phyloP scores from a whole-genome alignment of 257 asterid species.

The Jaltomata sinuosa region DNA sequence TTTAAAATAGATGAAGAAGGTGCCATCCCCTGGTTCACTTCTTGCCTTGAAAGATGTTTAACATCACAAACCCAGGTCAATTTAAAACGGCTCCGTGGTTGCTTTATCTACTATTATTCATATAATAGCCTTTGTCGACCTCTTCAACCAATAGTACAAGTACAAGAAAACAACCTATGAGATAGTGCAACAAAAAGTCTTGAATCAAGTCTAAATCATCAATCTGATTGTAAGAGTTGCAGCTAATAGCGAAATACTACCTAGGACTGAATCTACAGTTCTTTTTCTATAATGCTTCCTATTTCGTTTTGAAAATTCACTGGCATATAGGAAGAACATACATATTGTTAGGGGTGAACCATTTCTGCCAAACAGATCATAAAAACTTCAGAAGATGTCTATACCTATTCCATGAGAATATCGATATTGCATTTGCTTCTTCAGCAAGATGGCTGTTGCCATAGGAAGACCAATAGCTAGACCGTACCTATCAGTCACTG shows the following conservation, averaged over 20 bases:
- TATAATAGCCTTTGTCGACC: background rate
- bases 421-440: constrained; percentile 76
- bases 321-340: background rate
- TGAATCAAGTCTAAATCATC: background rate
- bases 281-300: background rate
- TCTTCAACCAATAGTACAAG: background rate
- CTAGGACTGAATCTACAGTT: background rate
- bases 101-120: background rate
- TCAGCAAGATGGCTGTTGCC: constrained; percentile 51
- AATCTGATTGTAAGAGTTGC: background rate
- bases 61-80: background rate
- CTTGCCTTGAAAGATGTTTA: background rate
- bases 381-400: background rate
- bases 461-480: constrained; percentile 66
- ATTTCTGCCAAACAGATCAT: background rate
- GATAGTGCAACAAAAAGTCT: background rate
- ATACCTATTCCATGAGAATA: constrained; percentile 85
- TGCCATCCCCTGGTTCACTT: background rate
- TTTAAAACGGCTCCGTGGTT: background rate
- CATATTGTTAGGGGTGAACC: background rate
- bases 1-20: background rate
- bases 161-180: background rate
- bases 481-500: constrained; percentile 73
- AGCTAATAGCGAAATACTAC: background rate
- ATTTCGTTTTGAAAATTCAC: background rate